Base-by-base conservation (phyloP, 2,329 filamentous ascomycete genomes). In the Penicillium aurantiogriseum region DNA sequence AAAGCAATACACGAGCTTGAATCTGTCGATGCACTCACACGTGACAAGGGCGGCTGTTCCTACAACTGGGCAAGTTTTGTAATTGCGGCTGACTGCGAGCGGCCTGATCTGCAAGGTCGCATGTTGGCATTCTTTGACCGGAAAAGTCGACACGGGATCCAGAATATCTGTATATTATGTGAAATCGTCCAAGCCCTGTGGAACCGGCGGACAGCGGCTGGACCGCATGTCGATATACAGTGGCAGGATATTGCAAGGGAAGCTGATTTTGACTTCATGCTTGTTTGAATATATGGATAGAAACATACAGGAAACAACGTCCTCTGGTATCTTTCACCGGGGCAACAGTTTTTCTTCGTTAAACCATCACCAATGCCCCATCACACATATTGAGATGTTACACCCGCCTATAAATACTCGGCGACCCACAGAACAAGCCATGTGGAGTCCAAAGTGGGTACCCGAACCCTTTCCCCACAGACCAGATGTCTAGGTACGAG, bases 11-110 rank as follows among this genome's bases (percentile, higher is more conserved):
- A 58, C 17, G 69, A 74, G 25, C 59, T 75, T 15, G 71, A 75
- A 54, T 66, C 69, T 0, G 68, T 72, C 8, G 72, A 74, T 50
- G 47, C 31, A 5, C 60, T 69, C 1, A 70, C 67, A 2, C 63
- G 64, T 21, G 69, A 70, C 7, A 58, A 62, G 19, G 65, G 69
- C 1, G 73, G 74, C 3, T 72, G 67, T 53, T 68, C 74, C 19
- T 72, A 75, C 56, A 67, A 74, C 31, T 76, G 74, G 74, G 71
- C 72, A 2, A 69, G 67, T 4, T 66, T 76, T 35, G 69, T 75
- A 2, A 63, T 75, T 4, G 73, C 70, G 3, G 72, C 72, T 5
- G 74, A 75, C 48, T 76, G 73, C 43, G 57, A 67, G 35, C 60
- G 56, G 3, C 44, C 48, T 6, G 64, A 63, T 27, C 54, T 73